Evolutionary conservation across 768 basidiomycete species (phyloP).

Genomic region (Amanita pseudoporphyria): DNA sequence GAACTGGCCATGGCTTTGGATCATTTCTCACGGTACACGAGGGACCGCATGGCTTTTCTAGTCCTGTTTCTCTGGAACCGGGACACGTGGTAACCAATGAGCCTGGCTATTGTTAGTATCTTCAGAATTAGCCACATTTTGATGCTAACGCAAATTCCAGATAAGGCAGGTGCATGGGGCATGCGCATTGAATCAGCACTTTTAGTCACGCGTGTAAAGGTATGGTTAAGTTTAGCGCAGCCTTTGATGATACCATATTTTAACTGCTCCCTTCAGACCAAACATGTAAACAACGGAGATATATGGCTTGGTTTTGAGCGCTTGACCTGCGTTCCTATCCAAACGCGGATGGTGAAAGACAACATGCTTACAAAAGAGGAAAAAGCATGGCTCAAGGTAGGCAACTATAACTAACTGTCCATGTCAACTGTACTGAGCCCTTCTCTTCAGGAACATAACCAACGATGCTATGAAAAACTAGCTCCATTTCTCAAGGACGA

Average conservation of each 20-base stretch:
- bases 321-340: conserved; percentile 90
- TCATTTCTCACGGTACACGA: conserved; percentile 82
- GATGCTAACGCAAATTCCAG: background rate
- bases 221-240: conserved; percentile 17
- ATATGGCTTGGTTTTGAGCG: conserved; percentile 89
- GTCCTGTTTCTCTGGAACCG: conserved; percentile 56
- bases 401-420: conserved; percentile 9
- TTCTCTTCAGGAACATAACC: conserved; percentile 65
- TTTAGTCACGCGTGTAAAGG: conserved; percentile 55
- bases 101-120: conserved; percentile 77
- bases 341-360: conserved; percentile 82
- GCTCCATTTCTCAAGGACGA: conserved; percentile 64
- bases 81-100: conserved; percentile 94
- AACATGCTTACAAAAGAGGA: conserved; percentile 80
- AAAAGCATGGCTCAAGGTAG: conserved; percentile 74
- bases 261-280: conserved; percentile 37
- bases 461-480: conserved; percentile 54
- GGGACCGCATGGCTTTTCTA: conserved; percentile 73
- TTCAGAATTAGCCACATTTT: background rate
- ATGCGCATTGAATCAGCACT: conserved; percentile 89
- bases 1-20: conserved; percentile 87
- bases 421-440: background rate
- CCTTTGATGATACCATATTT: background rate
- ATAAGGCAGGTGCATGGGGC: conserved; percentile 42
- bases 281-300: conserved; percentile 58